Evolutionary conservation across 2,329 filamentous ascomycete genomes (phyloP).

Genomic region (Emergomyces orientalis): DNA sequence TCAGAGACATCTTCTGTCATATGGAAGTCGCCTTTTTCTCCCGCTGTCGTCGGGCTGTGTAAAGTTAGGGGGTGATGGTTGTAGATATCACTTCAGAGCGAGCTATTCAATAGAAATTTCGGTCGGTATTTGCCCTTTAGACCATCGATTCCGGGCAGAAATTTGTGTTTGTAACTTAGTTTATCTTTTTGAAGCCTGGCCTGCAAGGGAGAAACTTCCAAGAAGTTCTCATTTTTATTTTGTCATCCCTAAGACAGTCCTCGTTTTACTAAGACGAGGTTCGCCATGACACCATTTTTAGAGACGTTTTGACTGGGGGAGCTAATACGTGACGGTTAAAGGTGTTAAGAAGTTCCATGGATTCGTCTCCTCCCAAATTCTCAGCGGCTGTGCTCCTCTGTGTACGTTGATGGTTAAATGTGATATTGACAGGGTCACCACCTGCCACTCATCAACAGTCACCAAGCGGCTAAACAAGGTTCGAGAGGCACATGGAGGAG

Average conservation of each 20-base stretch:
- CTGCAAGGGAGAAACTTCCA: background rate
- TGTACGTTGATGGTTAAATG: background rate
- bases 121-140: background rate
- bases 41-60: background rate
- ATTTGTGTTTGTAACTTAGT: background rate
- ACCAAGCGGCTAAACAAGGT: background rate
- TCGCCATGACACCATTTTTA: background rate
- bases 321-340: background rate
- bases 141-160: background rate
- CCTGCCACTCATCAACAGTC: background rate
- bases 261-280: background rate
- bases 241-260: background rate
- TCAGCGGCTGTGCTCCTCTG: background rate
- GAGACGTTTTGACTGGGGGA: background rate
- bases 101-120: background rate
- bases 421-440: background rate
- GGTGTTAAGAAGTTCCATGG: background rate
- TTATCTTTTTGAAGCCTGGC: background rate
- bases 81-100: background rate
- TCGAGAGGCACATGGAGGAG: background rate
- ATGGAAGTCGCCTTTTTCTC: background rate
- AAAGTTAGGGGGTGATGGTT: background rate
- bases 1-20: background rate
- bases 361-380: background rate
- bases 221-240: background rate